Evolutionary conservation across 768 basidiomycete genomes (phyloP).

Genomic region (Mycena vitilis): DNA sequence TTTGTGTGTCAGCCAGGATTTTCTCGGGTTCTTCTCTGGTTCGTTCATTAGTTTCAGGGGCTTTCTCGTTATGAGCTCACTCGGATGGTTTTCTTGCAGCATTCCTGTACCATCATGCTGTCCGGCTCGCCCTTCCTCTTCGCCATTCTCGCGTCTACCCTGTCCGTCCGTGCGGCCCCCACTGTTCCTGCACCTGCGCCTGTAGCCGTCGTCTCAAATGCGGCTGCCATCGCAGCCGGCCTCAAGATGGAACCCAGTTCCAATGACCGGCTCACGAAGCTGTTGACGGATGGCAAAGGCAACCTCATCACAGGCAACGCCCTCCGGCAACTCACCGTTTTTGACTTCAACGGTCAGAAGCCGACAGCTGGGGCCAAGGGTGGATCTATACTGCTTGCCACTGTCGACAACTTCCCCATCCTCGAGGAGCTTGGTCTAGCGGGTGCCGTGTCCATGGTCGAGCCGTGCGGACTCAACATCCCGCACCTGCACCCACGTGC

Average conservation of each 20-base stretch:
- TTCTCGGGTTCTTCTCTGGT: neutral
- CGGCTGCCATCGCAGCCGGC: neutral
- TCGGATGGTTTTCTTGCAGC: neutral
- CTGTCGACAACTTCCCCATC: slow-evolving; percentile 35
- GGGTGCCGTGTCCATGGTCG: slow-evolving; percentile 19
- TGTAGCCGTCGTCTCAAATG: neutral
- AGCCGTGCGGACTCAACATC: slow-evolving; percentile 39
- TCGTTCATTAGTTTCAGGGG: neutral
- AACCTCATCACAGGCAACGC: slow-evolving; percentile 26
- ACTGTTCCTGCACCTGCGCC: neutral
- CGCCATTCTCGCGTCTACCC: neutral
- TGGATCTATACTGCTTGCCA: slow-evolving; percentile 33
- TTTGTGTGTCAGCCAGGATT: neutral
- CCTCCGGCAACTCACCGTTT: slow-evolving; percentile 5
- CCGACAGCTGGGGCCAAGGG: slow-evolving; percentile 13
- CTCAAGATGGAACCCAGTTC: slow-evolving; percentile 14
- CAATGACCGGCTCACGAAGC: slow-evolving; percentile 31
- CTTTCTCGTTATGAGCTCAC: neutral
- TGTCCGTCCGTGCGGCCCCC: neutral
- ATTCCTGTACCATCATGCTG: neutral
- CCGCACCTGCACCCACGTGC: slow-evolving; percentile 30
- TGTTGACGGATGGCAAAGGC: slow-evolving; percentile 41
- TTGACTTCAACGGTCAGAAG: slow-evolving; percentile 26
- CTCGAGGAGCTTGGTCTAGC: slow-evolving; percentile 20
- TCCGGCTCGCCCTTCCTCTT: neutral